A percentile compares a stretch with the other conserved stretches of the same genome.
These are phyloP conservation scores for Alternaria triticina DNA, from an alignment of 2,329 filamentous ascomycete species.

Conservation along the genomic window DNA sequence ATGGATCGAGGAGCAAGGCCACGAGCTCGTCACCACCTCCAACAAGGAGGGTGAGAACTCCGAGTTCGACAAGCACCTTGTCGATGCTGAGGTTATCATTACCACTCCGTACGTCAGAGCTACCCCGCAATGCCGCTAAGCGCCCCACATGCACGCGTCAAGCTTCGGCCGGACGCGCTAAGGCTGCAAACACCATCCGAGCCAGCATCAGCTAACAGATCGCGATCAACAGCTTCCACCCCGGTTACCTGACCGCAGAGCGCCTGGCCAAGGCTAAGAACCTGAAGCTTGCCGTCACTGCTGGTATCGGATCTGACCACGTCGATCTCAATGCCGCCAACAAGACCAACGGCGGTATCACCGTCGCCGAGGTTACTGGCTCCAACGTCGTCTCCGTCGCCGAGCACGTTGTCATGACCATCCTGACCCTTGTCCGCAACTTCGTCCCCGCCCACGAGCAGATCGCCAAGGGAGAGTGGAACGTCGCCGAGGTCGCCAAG, in stretches of 20 bases:
- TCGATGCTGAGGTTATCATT: conserved; percentile 98
- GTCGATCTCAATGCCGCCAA: conserved; percentile 97
- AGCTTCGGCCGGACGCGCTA: conserved; percentile 17
- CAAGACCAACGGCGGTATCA: conserved; percentile 97
- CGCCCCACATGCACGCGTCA: conserved; percentile 37
- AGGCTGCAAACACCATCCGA: conserved; percentile 12
- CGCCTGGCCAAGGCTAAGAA: conserved; percentile 98
- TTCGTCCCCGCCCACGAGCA: conserved; percentile 97
- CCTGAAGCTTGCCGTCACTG: conserved; percentile 94
- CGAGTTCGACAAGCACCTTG: conserved; percentile 91
- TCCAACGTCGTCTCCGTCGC: conserved; percentile 98
- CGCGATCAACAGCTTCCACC: conserved; percentile 77
- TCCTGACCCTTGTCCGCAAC: conserved; percentile 94
- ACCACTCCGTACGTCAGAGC: conserved; percentile 79
- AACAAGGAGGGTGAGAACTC: conserved; percentile 97
- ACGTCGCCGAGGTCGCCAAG: conserved; percentile 95
- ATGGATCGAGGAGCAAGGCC: conserved; percentile 97
- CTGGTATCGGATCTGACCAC: conserved; percentile 98
- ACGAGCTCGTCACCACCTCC: conserved; percentile 95
- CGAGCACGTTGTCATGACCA: conserved; percentile 99
- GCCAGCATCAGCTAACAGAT: conserved; percentile 20
- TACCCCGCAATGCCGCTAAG: conserved; percentile 36
- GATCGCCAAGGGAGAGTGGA: conserved; percentile 87
- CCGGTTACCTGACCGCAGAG: conserved; percentile 95
- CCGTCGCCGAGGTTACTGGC: conserved; percentile 96